Percentiles rank a stretch among this genome's conserved stretches.
Evolutionary conservation across 1,284 basidiomycete species (phyloP).

Genomic region (Pseudomicrostroma phylloplanum): DNA sequence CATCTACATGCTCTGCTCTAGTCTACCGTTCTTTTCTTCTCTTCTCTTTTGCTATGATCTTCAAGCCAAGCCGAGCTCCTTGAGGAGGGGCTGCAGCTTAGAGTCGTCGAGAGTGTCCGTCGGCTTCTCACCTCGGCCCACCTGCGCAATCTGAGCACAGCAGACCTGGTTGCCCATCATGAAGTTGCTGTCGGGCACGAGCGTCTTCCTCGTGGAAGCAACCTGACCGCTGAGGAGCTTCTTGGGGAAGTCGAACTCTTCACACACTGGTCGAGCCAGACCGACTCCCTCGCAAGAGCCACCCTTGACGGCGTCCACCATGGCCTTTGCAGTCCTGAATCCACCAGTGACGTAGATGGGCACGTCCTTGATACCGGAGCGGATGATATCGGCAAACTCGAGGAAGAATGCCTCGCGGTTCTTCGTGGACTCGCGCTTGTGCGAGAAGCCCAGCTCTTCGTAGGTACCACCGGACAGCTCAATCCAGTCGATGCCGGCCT

Average conservation of each 20-base stretch:
- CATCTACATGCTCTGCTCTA: too few relatives aligned
- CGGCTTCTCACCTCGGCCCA: conserved; percentile 15
- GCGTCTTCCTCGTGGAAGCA: conserved; percentile 31
- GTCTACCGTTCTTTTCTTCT: background rate
- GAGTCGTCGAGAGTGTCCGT: conserved; percentile 10
- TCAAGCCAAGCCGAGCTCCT: conserved; percentile 1
- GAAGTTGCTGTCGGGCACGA: conserved; percentile 17
- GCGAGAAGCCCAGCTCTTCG: conserved; percentile 29
- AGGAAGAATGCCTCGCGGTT: conserved; percentile 53
- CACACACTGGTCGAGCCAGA: conserved; percentile 54
- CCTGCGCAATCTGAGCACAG: conserved; percentile 18
- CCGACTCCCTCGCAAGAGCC: conserved; percentile 53
- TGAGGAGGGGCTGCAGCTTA: conserved; percentile 9
- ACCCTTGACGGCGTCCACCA: conserved; percentile 51
- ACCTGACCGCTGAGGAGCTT: conserved; percentile 53
- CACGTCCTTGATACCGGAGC: conserved; percentile 33
- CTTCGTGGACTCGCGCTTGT: conserved; percentile 51
- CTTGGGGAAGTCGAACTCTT: conserved; percentile 54
- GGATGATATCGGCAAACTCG: conserved; percentile 25
- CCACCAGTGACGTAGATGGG: conserved; percentile 54
- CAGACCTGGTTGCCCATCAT: conserved; percentile 14
- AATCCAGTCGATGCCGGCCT: conserved; percentile 19
- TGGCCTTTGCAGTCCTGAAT: conserved; percentile 54
- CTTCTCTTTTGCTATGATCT: too few relatives aligned
- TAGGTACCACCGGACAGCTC: conserved; percentile 23